phyloP scores from a whole-genome alignment of 345 rosid genomes.

The Melaleuca quinquenervia region DNA sequence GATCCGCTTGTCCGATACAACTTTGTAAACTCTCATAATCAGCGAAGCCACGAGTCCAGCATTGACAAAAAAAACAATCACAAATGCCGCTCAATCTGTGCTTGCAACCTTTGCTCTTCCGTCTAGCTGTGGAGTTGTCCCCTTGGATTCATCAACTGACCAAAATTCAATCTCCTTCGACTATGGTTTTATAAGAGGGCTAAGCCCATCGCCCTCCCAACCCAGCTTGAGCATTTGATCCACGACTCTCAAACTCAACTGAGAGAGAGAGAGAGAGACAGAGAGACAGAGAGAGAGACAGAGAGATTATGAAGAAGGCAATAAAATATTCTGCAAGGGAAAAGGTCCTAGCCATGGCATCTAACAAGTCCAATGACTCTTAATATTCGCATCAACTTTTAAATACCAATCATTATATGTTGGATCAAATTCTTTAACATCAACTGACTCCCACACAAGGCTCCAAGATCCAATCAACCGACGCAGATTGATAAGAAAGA shows the following conservation, averaged over 20 bases:
- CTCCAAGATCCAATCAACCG: neutral
- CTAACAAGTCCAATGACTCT: neutral
- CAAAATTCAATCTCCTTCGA: neutral
- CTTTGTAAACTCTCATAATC: neutral
- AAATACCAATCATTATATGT: neutral
- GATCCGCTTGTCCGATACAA: neutral
- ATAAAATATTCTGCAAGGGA: neutral
- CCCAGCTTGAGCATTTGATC: conserved; percentile 97
- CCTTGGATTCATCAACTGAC: neutral
- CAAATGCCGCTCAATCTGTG: neutral
- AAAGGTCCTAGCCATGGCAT: neutral
- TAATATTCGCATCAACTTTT: neutral
- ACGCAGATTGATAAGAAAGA: neutral
- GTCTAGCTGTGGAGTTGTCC: neutral
- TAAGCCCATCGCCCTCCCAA: conserved; percentile 87
- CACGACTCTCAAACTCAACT: conserved; percentile 88
- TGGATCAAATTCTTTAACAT: neutral
- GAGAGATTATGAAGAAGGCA: neutral
- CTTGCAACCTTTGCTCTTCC: neutral
- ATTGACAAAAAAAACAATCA: neutral
- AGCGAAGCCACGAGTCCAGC: neutral
- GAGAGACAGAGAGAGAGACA: too few relatives aligned
- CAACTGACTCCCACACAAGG: neutral
- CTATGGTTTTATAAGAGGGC: conserved; percentile 36
- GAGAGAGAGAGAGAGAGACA: conserved; percentile 14